These are phyloP conservation scores for Heimioporus sp. DNA, from an alignment of 768 basidiomycete species.

Conservation along the genomic window DNA sequence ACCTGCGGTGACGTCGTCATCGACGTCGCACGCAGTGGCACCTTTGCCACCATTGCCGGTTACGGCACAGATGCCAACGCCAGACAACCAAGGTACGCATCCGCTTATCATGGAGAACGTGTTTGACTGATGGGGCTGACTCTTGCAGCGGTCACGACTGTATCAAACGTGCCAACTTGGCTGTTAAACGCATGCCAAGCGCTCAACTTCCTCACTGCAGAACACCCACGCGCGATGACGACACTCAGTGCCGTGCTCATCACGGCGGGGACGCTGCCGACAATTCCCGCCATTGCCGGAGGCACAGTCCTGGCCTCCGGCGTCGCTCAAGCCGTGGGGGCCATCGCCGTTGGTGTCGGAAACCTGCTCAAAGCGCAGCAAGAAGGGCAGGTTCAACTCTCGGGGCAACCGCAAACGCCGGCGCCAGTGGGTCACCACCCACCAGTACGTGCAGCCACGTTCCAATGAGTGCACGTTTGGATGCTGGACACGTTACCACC, in stretches of 20 bases:
- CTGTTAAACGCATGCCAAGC: slow-evolving; percentile 75
- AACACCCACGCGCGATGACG: slow-evolving; percentile 75
- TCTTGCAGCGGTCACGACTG: slow-evolving; percentile 36
- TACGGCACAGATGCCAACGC: slow-evolving; percentile 2
- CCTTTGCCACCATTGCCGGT: slow-evolving; percentile 18
- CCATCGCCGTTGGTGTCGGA: slow-evolving; percentile 74
- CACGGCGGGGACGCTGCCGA: slow-evolving; percentile 71
- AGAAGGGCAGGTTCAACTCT: slow-evolving; percentile 34
- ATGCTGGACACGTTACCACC: neutral
- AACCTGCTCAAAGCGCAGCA: slow-evolving; percentile 51
- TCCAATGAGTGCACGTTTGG: slow-evolving; percentile 16
- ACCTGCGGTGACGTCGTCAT: slow-evolving; percentile 17
- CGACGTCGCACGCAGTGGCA: neutral
- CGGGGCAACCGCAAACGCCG: slow-evolving; percentile 18
- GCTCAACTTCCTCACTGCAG: slow-evolving; percentile 68
- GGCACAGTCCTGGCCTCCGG: slow-evolving; percentile 71
- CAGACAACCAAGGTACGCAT: slow-evolving; percentile 18
- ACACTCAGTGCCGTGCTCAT: slow-evolving; percentile 76
- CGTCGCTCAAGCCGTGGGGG: slow-evolving; percentile 76
- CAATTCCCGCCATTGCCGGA: slow-evolving; percentile 68
- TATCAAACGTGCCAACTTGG: slow-evolving; percentile 69
- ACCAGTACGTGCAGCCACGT: slow-evolving; percentile 30
- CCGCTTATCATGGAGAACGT: neutral
- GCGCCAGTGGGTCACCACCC: slow-evolving; percentile 21
- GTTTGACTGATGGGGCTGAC: neutral